A percentile compares a stretch with the other conserved stretches of the same genome.
Evolutionary conservation across 257 asterid genomes (phyloP).

Genomic region (Dorcoceras hygrometricum): DNA sequence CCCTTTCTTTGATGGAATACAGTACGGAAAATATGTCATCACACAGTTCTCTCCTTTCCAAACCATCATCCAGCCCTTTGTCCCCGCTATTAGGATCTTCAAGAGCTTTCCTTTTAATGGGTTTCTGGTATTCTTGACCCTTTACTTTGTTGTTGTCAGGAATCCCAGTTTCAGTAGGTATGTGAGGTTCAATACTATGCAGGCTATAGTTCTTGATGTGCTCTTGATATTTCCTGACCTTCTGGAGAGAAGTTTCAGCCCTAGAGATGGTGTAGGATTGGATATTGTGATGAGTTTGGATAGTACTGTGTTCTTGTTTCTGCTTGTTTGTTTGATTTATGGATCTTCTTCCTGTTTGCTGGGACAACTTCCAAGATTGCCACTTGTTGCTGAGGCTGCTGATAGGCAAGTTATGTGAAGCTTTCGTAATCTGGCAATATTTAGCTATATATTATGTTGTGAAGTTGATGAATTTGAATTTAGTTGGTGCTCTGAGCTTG

Average conservation of each 20-base stretch:
- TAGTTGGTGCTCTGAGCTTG: background rate
- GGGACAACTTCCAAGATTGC: slow-evolving; percentile 86
- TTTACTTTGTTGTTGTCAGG: slow-evolving; percentile 85
- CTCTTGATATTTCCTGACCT: slow-evolving; percentile 89
- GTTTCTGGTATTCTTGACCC: slow-evolving; percentile 68
- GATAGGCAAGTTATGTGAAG: slow-evolving; percentile 80
- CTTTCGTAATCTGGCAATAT: background rate
- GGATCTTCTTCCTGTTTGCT: slow-evolving; percentile 78
- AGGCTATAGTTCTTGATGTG: slow-evolving; percentile 95
- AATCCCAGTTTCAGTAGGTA: slow-evolving; percentile 86
- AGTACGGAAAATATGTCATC: slow-evolving; percentile 80
- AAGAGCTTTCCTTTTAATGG: slow-evolving; percentile 92
- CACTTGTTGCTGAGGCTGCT: slow-evolving; percentile 98
- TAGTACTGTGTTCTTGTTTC: slow-evolving; percentile 89
- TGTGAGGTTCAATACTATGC: slow-evolving; percentile 95
- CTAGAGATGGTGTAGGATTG: slow-evolving; percentile 82
- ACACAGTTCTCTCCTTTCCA: slow-evolving; percentile 75
- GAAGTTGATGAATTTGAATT: background rate
- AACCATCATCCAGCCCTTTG: slow-evolving; percentile 63
- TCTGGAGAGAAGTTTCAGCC: slow-evolving; percentile 76
- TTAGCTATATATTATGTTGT: slow-evolving; percentile 2
- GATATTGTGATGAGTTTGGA: slow-evolving; percentile 89
- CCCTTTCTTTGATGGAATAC: slow-evolving; percentile 95
- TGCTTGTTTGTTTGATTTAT: slow-evolving; percentile 67
- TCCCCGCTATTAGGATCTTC: slow-evolving; percentile 84